Conservation (phyloP, 2,329 filamentous ascomycete genomes). For the Curvularia spicifera region DNA sequence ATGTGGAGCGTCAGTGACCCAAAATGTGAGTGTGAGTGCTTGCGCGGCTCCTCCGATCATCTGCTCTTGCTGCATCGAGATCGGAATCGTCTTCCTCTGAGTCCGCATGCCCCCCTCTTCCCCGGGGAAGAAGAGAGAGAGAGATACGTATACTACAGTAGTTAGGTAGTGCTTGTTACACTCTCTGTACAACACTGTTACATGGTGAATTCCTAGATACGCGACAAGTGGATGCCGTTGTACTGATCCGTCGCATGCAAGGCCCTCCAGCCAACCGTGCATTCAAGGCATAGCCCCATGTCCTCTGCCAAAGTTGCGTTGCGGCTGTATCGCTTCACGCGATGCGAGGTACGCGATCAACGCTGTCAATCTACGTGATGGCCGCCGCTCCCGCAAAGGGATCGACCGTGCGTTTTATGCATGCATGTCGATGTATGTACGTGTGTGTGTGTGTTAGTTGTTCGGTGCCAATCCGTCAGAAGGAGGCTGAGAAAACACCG, state of each 20-base stretch:
- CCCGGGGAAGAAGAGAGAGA: background rate
- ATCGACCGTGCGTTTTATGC: constrained; percentile 4
- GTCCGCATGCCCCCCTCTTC: too few species aligned
- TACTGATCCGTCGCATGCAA: background rate
- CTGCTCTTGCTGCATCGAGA: background rate
- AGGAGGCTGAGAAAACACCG: background rate
- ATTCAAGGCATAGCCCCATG: too few species aligned
- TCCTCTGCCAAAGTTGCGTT: background rate
- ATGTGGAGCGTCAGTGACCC: background rate
- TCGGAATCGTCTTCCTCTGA: background rate
- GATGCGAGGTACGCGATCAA: constrained; percentile 12
- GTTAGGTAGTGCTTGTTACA: background rate
- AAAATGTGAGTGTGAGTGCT: background rate
- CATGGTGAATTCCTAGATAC: background rate
- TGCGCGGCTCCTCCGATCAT: background rate
- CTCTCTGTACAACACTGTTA: background rate
- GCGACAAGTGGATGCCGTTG: background rate
- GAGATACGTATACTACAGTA: background rate
- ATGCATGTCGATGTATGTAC: background rate
- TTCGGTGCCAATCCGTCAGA: background rate
- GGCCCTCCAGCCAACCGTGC: background rate
- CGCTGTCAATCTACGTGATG: background rate
- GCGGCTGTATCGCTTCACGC: constrained; percentile 4
- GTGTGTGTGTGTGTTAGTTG: constrained; percentile 6
- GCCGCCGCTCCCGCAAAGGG: too few species aligned